Evolutionary conservation across 2,329 filamentous ascomycete genomes (phyloP), one percentile per base, ranked within the genome.

Genomic region (Neonectria coccinea): DNA sequence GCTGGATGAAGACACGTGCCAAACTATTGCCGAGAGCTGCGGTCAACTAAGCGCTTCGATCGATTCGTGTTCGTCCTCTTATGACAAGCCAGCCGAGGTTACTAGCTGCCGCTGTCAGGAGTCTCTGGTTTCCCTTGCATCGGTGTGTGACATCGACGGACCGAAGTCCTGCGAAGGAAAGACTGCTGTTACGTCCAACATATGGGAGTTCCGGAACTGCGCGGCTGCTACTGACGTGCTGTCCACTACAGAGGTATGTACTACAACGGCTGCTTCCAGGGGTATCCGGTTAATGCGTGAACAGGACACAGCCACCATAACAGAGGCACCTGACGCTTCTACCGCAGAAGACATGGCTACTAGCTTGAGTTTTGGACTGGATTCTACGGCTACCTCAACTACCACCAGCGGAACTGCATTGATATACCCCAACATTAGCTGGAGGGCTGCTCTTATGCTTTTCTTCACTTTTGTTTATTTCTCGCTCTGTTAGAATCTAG

Each of bases 201-300:
- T 66, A 12, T 66, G 59, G 63, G 63, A 66, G 29, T 66, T 59
- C n/a, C 47, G 31, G 5, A 66, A 63, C 27, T 66, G 63, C n/a
- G 55, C 36, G 5, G 63, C 54, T n/a, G 59, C 54, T 2, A 59
- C 54, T 31, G 62, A 25, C 14, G 18, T 42, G 14, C 16, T 47
- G 1, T 8, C 22, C 11, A 47, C 57, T 5, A 14, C 62, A 41
- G 29, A 14, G 20, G 62, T 64, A 52, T 10, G 57, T 20, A 8
- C 27, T 16, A 4, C 11, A 36, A n/a, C 8, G 10, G 0, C 12
- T 18, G 2, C 18, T 36, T 6, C 8, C 16, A 27, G 29, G 16
- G 22, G 11, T 14, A 14, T n/a, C 12, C 10, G 5, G 11, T 36
- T 61, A 16, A 53, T 39, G 5, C 12, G 18, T 25, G 10, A 25